Evolutionary conservation across 2,329 filamentous ascomycete genomes (phyloP).

Genomic region (Paraphaeosphaeria minitans): DNA sequence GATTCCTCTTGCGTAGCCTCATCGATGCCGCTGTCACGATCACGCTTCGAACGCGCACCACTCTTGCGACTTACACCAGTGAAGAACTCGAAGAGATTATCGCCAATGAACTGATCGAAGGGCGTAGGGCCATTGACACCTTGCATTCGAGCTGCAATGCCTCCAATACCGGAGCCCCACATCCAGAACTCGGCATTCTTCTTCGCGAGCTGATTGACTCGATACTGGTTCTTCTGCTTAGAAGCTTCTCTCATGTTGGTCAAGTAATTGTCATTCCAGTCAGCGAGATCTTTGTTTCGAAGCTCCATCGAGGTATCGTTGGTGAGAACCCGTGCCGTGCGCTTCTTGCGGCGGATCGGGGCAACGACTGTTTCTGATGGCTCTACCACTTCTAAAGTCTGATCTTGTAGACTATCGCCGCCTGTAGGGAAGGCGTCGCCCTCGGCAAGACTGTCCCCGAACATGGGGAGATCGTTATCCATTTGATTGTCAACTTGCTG

Average conservation of each 20-base stretch:
- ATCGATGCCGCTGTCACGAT: conserved; percentile 42
- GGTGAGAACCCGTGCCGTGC: conserved; percentile 49
- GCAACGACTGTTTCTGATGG: conserved; percentile 49
- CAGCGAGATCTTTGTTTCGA: conserved; percentile 59
- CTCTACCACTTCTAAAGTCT: conserved; percentile 31
- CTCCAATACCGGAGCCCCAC: conserved; percentile 61
- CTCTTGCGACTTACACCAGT: conserved; percentile 44
- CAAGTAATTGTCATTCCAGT: conserved; percentile 65
- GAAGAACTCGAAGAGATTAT: conserved; percentile 57
- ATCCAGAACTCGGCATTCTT: conserved; percentile 68
- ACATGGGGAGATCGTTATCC: conserved; percentile 39
- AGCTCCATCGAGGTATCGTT: conserved; percentile 59
- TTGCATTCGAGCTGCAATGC: conserved; percentile 56
- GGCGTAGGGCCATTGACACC: conserved; percentile 53
- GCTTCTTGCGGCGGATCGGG: conserved; percentile 46
- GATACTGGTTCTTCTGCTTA: conserved; percentile 52
- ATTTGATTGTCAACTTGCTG: conserved; percentile 32
- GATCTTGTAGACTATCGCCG: conserved; percentile 13
- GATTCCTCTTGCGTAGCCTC: conserved; percentile 40
- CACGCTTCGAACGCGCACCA: conserved; percentile 36
- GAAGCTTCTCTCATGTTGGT: conserved; percentile 62
- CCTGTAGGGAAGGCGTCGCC: conserved; percentile 32
- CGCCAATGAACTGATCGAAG: conserved; percentile 64
- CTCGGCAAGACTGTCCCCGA: conserved; percentile 43
- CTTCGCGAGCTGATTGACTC: conserved; percentile 57